phyloP scores from a whole-genome alignment of 768 basidiomycete genomes.

The Lactifluus pinguis region DNA sequence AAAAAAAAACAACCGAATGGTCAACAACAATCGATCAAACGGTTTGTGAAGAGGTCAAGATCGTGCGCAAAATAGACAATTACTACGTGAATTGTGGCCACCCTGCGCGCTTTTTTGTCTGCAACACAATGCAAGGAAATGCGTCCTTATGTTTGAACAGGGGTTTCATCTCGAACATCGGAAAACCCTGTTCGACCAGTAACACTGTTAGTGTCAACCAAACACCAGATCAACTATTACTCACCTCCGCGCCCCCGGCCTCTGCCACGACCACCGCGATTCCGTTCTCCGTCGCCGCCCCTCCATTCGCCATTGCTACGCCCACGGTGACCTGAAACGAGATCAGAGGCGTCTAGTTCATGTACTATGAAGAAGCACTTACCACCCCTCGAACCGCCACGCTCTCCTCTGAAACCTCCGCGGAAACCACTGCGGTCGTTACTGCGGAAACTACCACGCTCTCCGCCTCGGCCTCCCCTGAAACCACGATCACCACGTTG shows the following conservation, averaged over 20 bases:
- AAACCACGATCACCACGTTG: conserved; percentile 13
- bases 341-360: neutral
- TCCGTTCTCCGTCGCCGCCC: conserved; percentile 22
- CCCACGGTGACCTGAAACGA: conserved; percentile 17
- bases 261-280: conserved; percentile 25
- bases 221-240: neutral
- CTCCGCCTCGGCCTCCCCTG: conserved; percentile 15
- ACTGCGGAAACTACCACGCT: conserved; percentile 17
- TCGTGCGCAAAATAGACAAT: neutral
- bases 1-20: neutral
- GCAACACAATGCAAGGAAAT: neutral
- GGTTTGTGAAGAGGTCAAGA: neutral
- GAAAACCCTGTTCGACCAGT: conserved; percentile 3
- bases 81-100: neutral
- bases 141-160: conserved; percentile 14
- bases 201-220: neutral
- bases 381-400: conserved; percentile 24
- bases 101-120: conserved; percentile 1
- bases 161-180: conserved; percentile 11
- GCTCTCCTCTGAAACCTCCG: conserved; percentile 30
- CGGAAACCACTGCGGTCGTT: conserved; percentile 33
- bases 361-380: neutral
- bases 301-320: conserved; percentile 27
- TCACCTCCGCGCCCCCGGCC: conserved; percentile 26
- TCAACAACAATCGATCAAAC: neutral